Percentiles rank a stretch among this genome's conserved stretches.
phyloP scores from a whole-genome alignment of 2,329 filamentous ascomycete species.

The Ceratocystis albifundus region DNA sequence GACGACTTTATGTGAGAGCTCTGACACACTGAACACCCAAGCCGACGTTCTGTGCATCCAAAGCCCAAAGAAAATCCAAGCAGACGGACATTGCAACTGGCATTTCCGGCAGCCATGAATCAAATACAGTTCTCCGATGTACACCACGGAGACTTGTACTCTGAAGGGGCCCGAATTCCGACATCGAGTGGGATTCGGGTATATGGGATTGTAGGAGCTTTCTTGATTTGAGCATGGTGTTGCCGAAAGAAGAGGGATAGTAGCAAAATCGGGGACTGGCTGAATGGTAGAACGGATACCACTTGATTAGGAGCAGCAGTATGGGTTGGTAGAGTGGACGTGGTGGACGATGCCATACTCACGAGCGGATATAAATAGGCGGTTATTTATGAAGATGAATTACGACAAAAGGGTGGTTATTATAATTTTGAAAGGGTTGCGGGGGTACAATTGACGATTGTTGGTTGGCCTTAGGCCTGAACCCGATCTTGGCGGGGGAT shows the following conservation, averaged over 20 bases:
- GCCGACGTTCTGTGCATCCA: slow-evolving; percentile 5
- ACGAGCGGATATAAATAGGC: background rate
- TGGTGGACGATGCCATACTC: background rate
- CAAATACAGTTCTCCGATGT: background rate
- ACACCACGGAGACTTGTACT: background rate
- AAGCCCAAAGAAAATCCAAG: too few relatives aligned
- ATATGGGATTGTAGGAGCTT: background rate
- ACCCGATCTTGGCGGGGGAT: too few relatives aligned
- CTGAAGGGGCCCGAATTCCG: background rate
- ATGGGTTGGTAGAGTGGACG: background rate
- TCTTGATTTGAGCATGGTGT: background rate
- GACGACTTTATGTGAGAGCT: slow-evolving; percentile 25
- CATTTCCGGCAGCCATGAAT: slow-evolving; percentile 2
- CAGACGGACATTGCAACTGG: background rate
- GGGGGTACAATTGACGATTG: too few relatives aligned
- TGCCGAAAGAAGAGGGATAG: background rate
- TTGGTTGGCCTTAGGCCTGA: too few relatives aligned
- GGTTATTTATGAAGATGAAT: background rate
- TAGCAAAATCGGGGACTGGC: slow-evolving; percentile 12
- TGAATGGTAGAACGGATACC: slow-evolving; percentile 7
- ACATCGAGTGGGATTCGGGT: too few relatives aligned
- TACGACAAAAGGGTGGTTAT: background rate
- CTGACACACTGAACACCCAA: background rate
- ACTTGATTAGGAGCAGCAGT: background rate
- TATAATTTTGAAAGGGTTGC: background rate